Base-by-base conservation (phyloP, 495 filamentous ascomycete genomes). In the Hyaloscypha hepaticicola region DNA sequence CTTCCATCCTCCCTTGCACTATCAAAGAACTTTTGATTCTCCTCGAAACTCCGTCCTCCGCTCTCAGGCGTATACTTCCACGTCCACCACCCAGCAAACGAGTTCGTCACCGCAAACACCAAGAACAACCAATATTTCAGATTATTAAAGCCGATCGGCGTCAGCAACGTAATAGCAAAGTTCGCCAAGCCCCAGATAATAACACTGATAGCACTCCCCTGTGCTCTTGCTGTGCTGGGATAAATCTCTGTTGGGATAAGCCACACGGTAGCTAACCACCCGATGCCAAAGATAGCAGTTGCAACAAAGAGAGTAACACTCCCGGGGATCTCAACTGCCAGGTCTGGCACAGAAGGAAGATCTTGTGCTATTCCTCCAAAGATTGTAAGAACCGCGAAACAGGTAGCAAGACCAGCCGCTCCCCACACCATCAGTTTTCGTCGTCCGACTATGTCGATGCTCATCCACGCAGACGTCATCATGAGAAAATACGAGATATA, bases 221-320 rank as follows among this genome's bases (percentile, higher is more conserved):
- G 78, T 21, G 83, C 83, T 26, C 83, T 74, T 12, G 83, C 81
- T 14, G 77, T 78, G 25, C 75, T 81, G 11, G 83, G 80, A 66
- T 78, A 85, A 63, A 86, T 85, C 65, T 86, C 83, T 1, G 83
- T 86, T 2, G 83, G 83, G 57, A 86, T 83, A 16, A 85, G 72
- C 83, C 82, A 86, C 49, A 79, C 75, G 7, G 84, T 79, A 2
- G 82, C 68, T 9, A 86, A 72, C 83, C 83, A 86, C 38, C 80
- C 82, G 51, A 85, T 80, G 38, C 83, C 83, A 69, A 86, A 86
- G 45, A 78, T 78, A 1, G 80, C 80, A 6, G 83, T 86, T 8
- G 82, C 80, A 19, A 81, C 55, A 68, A 73, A 84, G 2, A 86
- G 71, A 4, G 71, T 68, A 0, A 83, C 56, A 25, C 73, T 78